Conservation (phyloP, 2,329 filamentous ascomycete genomes). For the Hypoxylon sp. region DNA sequence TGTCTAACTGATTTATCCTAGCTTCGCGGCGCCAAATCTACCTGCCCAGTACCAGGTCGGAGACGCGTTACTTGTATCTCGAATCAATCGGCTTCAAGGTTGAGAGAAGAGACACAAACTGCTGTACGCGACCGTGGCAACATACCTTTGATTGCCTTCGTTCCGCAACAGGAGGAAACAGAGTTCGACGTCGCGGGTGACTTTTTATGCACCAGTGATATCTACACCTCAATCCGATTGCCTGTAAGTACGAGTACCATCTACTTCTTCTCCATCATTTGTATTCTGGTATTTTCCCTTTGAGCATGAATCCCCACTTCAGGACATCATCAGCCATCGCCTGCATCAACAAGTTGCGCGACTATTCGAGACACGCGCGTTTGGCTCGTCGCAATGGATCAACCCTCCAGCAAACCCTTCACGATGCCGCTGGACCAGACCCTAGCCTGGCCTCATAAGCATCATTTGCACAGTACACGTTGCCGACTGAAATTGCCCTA, state of each 20-base stretch:
- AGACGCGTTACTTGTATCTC: constrained; percentile 41
- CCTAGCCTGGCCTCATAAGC: constrained; percentile 13
- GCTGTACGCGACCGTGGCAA: constrained; percentile 37
- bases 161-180: constrained; percentile 34
- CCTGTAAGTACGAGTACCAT: constrained; percentile 41
- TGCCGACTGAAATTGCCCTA: constrained; percentile 23
- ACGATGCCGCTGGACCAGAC: constrained; percentile 15
- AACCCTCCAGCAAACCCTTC: constrained; percentile 21
- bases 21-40: constrained; percentile 9
- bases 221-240: constrained; percentile 26
- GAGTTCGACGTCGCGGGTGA: constrained; percentile 30
- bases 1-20: constrained; percentile 34
- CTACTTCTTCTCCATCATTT: constrained; percentile 28
- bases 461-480: constrained; percentile 26
- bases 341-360: constrained; percentile 38
- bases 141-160: constrained; percentile 28
- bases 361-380: constrained; percentile 37
- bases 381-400: constrained; percentile 25
- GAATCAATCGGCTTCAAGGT: constrained; percentile 21
- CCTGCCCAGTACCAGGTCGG: constrained; percentile 26
- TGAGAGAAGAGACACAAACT: constrained; percentile 33
- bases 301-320: constrained; percentile 31
- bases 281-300: constrained; percentile 29
- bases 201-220: constrained; percentile 37
- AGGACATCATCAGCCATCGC: constrained; percentile 27